These are phyloP conservation scores for Chalaropsis ovoidea DNA, from an alignment of 2,329 filamentous ascomycete species.

Conservation along the genomic window DNA sequence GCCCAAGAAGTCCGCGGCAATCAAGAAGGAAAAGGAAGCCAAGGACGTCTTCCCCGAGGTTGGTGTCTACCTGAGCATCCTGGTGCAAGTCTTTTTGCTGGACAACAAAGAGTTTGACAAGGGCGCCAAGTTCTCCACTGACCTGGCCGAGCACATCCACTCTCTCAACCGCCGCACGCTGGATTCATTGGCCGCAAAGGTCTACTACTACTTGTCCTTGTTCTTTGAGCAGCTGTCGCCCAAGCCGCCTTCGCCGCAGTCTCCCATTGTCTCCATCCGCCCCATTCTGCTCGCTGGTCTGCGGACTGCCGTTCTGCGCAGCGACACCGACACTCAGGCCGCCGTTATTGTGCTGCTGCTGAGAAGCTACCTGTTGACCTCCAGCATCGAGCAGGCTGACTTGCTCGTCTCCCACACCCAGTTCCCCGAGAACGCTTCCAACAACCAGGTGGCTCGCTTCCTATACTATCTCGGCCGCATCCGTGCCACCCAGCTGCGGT, in stretches of 20 bases:
- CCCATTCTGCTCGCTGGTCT: slow-evolving; percentile 79
- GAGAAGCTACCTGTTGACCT: slow-evolving; percentile 90
- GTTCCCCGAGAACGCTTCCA: slow-evolving; percentile 87
- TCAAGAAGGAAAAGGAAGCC: slow-evolving; percentile 57
- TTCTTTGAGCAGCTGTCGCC: slow-evolving; percentile 88
- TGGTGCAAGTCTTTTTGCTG: slow-evolving; percentile 78
- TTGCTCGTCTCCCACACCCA: slow-evolving; percentile 90
- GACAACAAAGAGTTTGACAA: slow-evolving; percentile 72
- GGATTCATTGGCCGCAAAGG: slow-evolving; percentile 85
- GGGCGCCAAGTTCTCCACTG: slow-evolving; percentile 74
- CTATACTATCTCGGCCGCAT: slow-evolving; percentile 96
- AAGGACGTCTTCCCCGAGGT: slow-evolving; percentile 80
- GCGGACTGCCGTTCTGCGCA: slow-evolving; percentile 87
- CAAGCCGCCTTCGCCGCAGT: slow-evolving; percentile 77
- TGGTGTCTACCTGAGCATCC: slow-evolving; percentile 77
- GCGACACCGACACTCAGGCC: slow-evolving; percentile 94
- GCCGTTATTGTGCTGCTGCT: slow-evolving; percentile 90
- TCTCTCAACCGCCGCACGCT: slow-evolving; percentile 84
- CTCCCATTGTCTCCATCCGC: slow-evolving; percentile 75
- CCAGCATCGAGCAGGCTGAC: slow-evolving; percentile 94
- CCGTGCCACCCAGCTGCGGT: slow-evolving; percentile 88
- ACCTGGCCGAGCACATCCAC: slow-evolving; percentile 75
- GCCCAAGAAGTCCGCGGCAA: slow-evolving; percentile 37
- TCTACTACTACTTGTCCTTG: slow-evolving; percentile 95
- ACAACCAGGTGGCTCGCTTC: slow-evolving; percentile 96